Evolutionary conservation across 2,329 filamentous ascomycete species (phyloP).

Genomic region (Xylariaceae sp.): DNA sequence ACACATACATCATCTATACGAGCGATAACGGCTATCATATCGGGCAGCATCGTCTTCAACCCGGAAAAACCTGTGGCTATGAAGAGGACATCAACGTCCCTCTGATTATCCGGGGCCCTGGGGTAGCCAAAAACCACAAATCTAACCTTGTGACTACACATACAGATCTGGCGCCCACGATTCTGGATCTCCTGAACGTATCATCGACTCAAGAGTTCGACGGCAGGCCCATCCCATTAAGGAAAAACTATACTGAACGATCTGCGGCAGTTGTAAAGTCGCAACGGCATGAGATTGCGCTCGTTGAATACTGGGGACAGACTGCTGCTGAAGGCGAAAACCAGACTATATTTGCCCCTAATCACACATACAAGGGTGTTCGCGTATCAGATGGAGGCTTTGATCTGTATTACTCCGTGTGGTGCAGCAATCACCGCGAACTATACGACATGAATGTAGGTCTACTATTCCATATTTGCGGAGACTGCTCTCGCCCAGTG

Average conservation of each 20-base stretch:
- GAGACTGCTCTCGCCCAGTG: too few species aligned
- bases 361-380: constrained; percentile 54
- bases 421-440: constrained; percentile 57
- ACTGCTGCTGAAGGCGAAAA: constrained; percentile 19
- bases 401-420: constrained; percentile 48
- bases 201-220: constrained; percentile 46
- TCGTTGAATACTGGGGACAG: constrained; percentile 50
- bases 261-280: background rate
- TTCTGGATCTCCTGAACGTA: constrained; percentile 42
- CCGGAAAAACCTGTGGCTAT: constrained; percentile 55
- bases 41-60: constrained; percentile 52
- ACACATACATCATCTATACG: constrained; percentile 56
- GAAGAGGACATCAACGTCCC: constrained; percentile 59
- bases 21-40: constrained; percentile 59
- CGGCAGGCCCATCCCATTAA: constrained; percentile 45
- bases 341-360: background rate
- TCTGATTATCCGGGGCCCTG: constrained; percentile 57
- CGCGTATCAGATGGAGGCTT: constrained; percentile 45
- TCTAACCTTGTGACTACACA: constrained; percentile 50
- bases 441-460: constrained; percentile 49
- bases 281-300: constrained; percentile 42
- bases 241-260: constrained; percentile 18
- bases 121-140: constrained; percentile 40
- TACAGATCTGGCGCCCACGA: constrained; percentile 52
- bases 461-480: too few species aligned